These are phyloP conservation scores for Ampelomyces quisqualis DNA, from an alignment of 2,329 filamentous ascomycete species.

Conservation along the genomic window DNA sequence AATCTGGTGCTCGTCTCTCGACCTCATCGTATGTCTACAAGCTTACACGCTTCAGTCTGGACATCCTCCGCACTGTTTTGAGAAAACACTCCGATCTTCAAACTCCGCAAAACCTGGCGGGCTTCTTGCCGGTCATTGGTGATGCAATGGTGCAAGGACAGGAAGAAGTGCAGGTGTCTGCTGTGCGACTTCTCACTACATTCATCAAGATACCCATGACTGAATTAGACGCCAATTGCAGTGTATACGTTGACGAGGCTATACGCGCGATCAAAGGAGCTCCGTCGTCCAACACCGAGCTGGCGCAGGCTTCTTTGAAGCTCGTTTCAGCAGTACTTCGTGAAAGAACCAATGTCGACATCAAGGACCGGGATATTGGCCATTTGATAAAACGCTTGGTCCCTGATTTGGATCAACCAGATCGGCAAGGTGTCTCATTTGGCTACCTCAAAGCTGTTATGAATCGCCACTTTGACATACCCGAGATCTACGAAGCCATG, in stretches of 20 bases:
- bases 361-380: slow-evolving; percentile 81
- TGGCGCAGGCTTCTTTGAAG: slow-evolving; percentile 85
- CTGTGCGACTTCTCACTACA: slow-evolving; percentile 79
- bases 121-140: slow-evolving; percentile 85
- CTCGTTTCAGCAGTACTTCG: slow-evolving; percentile 81
- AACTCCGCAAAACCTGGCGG: slow-evolving; percentile 74
- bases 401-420: slow-evolving; percentile 86
- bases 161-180: slow-evolving; percentile 88
- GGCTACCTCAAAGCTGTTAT: slow-evolving; percentile 89
- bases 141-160: slow-evolving; percentile 81
- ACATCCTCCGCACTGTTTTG: slow-evolving; percentile 80
- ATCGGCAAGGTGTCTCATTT: slow-evolving; percentile 90
- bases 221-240: slow-evolving; percentile 67
- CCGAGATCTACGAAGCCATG: slow-evolving; percentile 85
- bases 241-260: slow-evolving; percentile 82
- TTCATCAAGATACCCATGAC: slow-evolving; percentile 81
- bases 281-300: slow-evolving; percentile 75
- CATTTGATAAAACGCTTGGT: slow-evolving; percentile 79
- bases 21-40: slow-evolving; percentile 84
- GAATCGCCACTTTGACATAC: slow-evolving; percentile 79
- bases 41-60: slow-evolving; percentile 81
- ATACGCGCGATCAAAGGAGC: slow-evolving; percentile 77
- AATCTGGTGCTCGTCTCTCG: slow-evolving; percentile 67
- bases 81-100: slow-evolving; percentile 81
- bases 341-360: slow-evolving; percentile 70